These are phyloP conservation scores for Sporothrix dimorphospora DNA, from an alignment of 2,329 filamentous ascomycete genomes.

Conservation along the genomic window DNA sequence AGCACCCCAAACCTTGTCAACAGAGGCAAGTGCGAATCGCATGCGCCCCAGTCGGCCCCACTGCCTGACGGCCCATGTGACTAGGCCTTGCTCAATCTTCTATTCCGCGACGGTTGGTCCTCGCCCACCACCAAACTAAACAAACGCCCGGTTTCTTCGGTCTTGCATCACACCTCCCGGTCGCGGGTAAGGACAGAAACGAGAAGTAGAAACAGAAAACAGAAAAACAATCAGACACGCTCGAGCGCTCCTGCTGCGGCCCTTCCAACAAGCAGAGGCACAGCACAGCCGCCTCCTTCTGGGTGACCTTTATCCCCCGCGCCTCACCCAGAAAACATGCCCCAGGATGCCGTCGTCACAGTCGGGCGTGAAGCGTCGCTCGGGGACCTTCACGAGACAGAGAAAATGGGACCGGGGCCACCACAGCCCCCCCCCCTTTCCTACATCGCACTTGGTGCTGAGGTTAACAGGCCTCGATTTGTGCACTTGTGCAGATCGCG, in stretches of 20 bases:
- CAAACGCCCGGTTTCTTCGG: constrained; percentile 1
- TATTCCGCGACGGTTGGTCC: not conserved
- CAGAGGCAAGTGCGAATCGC: not conserved
- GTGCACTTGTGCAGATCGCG: not conserved
- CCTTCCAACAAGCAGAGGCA: not conserved
- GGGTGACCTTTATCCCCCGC: too few relatives aligned
- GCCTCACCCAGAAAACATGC: not conserved
- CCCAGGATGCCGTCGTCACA: not conserved
- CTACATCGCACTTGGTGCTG: not conserved
- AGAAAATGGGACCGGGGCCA: not conserved
- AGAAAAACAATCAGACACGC: not conserved
- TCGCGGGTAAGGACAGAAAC: not conserved
- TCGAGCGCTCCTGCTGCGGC: not conserved
- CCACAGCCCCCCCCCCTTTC: not conserved
- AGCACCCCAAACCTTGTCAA: too few relatives aligned
- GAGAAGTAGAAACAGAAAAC: not conserved
- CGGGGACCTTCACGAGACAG: too few relatives aligned
- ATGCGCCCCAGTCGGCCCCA: not conserved
- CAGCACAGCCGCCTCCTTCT: constrained; percentile 2
- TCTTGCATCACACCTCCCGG: not conserved
- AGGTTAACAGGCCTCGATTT: not conserved
- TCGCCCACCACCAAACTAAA: not conserved
- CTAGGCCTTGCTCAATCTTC: not conserved
- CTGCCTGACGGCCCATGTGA: not conserved
- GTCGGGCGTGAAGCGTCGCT: not conserved